These are phyloP conservation scores for Tarenaya hassleriana DNA, from an alignment of 345 rosid species.

Conservation along the genomic window DNA sequence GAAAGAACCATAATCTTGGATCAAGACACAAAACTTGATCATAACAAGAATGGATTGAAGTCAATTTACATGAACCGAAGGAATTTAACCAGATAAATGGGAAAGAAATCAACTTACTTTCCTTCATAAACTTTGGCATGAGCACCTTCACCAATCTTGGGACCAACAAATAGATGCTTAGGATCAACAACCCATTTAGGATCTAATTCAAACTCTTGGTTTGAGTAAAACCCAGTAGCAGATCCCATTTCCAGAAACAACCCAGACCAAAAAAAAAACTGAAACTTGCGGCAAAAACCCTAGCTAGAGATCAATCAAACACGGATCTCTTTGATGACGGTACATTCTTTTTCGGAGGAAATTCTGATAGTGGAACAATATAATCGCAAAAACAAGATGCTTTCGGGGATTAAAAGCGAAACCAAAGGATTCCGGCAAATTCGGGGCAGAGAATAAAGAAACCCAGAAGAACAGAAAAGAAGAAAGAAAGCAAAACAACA, in stretches of 20 bases:
- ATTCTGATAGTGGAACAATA: slow-evolving; percentile 22
- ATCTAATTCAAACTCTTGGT: slow-evolving; percentile 61
- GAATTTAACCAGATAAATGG: too few species aligned
- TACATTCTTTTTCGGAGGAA: slow-evolving; percentile 23
- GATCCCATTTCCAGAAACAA: slow-evolving; percentile 58
- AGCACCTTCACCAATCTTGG: slow-evolving; percentile 97
- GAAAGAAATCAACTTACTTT: slow-evolving; percentile 57
- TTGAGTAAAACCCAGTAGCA: slow-evolving; percentile 52
- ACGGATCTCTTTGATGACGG: slow-evolving; percentile 21
- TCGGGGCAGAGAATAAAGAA: slow-evolving; percentile 27
- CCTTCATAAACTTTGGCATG: slow-evolving; percentile 99
- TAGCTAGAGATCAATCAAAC: slow-evolving; percentile 16
- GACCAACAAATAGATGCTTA: slow-evolving; percentile 86
- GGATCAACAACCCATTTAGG: slow-evolving; percentile 88
- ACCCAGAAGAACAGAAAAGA: slow-evolving; percentile 16
- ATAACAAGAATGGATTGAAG: too few species aligned
- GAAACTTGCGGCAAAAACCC: slow-evolving; percentile 12
- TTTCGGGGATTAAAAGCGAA: slow-evolving; percentile 14
- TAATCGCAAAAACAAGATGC: slow-evolving; percentile 15
- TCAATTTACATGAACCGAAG: too few species aligned
- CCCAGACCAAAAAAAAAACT: slow-evolving; percentile 19
- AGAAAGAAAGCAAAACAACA: background rate
- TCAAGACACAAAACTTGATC: too few species aligned
- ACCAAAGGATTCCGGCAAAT: slow-evolving; percentile 25
- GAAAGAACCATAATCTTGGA: too few species aligned